Evolutionary conservation across 345 rosid species (phyloP).

Genomic region (Melaleuca quinquenervia): DNA sequence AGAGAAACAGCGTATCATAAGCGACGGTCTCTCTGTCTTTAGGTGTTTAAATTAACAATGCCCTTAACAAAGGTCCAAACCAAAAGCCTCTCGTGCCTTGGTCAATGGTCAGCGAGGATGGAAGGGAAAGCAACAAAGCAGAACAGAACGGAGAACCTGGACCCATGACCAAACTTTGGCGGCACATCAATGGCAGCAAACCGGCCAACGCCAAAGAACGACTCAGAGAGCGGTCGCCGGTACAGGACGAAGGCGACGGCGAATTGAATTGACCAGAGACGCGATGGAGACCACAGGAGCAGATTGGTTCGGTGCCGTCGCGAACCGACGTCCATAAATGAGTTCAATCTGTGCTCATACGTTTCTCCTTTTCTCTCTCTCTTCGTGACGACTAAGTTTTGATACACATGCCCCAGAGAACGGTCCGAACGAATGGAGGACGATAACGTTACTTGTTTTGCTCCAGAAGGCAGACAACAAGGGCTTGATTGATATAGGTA

Average conservation of each 20-base stretch:
- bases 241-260: not conserved
- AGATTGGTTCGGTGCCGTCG: not conserved
- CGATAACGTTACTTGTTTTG: not conserved
- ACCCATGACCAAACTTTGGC: not conserved
- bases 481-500: too few relatives aligned
- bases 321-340: not conserved
- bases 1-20: too few relatives aligned
- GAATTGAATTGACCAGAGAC: not conserved
- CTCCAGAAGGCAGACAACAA: too few relatives aligned
- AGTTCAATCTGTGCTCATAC: not conserved
- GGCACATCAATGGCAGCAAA: not conserved
- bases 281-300: not conserved
- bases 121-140: not conserved
- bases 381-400: too few relatives aligned
- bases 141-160: not conserved
- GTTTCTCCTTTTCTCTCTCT: too few relatives aligned
- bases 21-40: too few relatives aligned
- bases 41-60: not conserved
- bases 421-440: not conserved
- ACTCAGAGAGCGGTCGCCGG: not conserved
- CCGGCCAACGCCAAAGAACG: not conserved
- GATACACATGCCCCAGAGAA: too few relatives aligned
- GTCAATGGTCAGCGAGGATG: not conserved
- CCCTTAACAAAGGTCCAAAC: not conserved
- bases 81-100: not conserved